These are phyloP conservation scores for Hyaloscypha hepaticicola DNA, from an alignment of 495 filamentous ascomycete species.

Conservation along the genomic window DNA sequence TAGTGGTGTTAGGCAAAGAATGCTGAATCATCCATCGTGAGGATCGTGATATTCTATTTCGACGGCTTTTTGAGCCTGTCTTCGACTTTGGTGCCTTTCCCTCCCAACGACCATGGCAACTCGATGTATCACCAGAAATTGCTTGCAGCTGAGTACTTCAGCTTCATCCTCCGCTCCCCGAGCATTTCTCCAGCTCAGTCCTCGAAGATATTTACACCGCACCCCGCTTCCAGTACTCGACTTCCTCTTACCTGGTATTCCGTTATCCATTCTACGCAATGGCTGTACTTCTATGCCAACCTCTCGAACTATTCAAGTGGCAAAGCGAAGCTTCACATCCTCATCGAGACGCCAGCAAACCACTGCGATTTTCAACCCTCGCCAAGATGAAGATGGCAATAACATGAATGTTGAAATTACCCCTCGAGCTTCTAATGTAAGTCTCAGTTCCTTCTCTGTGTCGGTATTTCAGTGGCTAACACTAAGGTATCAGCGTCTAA, in stretches of 20 bases:
- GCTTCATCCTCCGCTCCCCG: constrained; percentile 20
- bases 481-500: constrained; percentile 53
- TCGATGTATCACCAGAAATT: constrained; percentile 18
- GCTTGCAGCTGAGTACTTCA: constrained; percentile 17
- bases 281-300: background rate
- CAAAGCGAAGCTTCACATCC: constrained; percentile 16
- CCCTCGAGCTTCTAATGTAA: constrained; percentile 73
- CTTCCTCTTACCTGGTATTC: constrained; percentile 27
- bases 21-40: background rate
- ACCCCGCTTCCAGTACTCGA: constrained; percentile 28
- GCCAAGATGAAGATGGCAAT: constrained; percentile 74
- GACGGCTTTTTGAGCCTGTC: background rate
- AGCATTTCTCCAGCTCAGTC: constrained; percentile 26
- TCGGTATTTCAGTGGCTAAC: constrained; percentile 7
- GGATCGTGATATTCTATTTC: background rate
- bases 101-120: constrained; percentile 24
- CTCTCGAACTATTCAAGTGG: background rate
- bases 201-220: constrained; percentile 19
- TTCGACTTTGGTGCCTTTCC: background rate
- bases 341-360: constrained; percentile 15
- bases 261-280: background rate
- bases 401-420: constrained; percentile 79
- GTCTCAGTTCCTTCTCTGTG: constrained; percentile 31
- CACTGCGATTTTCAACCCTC: constrained; percentile 53
- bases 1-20: background rate